Evolutionary conservation across 2,329 filamentous ascomycete genomes (phyloP), one percentile per base, ranked within the genome.

Genomic region (Phialemonium atrogriseum): DNA sequence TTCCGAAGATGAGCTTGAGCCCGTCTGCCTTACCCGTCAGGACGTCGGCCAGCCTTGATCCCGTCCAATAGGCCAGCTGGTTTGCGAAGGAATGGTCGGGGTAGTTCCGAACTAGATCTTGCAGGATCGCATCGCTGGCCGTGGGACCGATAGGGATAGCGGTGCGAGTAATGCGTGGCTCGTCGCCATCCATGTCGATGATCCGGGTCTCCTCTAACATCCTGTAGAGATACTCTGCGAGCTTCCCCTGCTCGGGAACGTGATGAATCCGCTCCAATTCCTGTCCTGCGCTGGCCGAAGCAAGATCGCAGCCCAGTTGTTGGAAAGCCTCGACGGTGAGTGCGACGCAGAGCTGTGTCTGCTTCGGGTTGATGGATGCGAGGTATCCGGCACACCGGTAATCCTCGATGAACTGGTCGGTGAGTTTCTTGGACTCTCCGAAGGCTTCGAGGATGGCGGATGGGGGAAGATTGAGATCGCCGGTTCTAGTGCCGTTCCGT

Each of bases 1-100:
- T 50, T 8, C 58, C 57, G 27, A 64, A 64, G 7, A 65, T 48
- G 2, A 63, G 37, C 27, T 54, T 44, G 12, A 62, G 44, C 1
- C 56, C 55, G 33, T 64, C 56, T 9, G 48, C 46, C 14, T 54
- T 41, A 9, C 58, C 60, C 4, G 12, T 36, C 8, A 58, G 32
- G 1, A 53, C 47, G 4, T 49, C 40, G 1, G 50, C 48, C 4
- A 57, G 40, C 6, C 45, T 42, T 2, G 40, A 37, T 8, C 52
- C 53, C 0, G 53, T 53, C 0, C 43, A 34, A 17, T 55, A 44
- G 1, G 37, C 38, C 0, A 61, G 41, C 1, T 27, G 18, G 2
- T 44, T 19, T 9, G 39, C 40, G 11, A 17, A 30, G 3, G 33
- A 33, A 9, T 43, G 30, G 7, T 27, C 18, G 2, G 36, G 36